Base-by-base conservation (phyloP, 2,329 filamentous ascomycete species). In the Epichloe sylvatica region DNA sequence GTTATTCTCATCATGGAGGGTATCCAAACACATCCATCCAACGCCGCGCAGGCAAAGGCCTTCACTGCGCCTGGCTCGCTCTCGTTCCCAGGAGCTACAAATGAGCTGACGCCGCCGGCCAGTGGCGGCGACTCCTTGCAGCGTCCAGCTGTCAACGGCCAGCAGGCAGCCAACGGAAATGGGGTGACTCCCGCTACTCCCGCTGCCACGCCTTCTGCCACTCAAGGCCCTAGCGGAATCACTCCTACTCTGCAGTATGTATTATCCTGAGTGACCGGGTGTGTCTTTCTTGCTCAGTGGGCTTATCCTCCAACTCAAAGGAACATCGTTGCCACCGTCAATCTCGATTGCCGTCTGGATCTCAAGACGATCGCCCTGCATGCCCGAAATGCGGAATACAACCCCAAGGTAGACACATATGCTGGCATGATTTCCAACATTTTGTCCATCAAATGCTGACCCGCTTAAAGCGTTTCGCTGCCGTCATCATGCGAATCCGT, bases 251-350 rank as follows among this genome's bases (percentile, higher is more conserved):
- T 96, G 78, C 88, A 96, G 89, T 94, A 87, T 88, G 89, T 92
- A 84, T 52, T 23, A 37, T 82, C 54, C 58, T 64, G 60, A 61
- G 56, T 64, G 57, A 55, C 25, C 45, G 51, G 45, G 35, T n/a
- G 49, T 59, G 54, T 54, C 30, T 54, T 53, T 55, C 6, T 54
- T 65, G 62, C 61, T 66, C 59, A 65, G 62, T 64, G 72, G 72
- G 71, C 77, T 80, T 71, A 80, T 74, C 65, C 67, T 59, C 60
- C 63, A 55, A 30, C 15, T 37, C 64, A 53, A 88, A 94, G 88
- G 83, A 96, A 97, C 75, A 95, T 97, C 73, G 91, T 97, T 70
- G 91, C 92, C 59, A 98, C 92, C 60, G 92, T 97, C 75, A 97
- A 97, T 70, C 79, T 97, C 64, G 88, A 94, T 75, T 96, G 91